Base-by-base conservation (phyloP, 2,329 filamentous ascomycete genomes). In the Diplodia corticola region DNA sequence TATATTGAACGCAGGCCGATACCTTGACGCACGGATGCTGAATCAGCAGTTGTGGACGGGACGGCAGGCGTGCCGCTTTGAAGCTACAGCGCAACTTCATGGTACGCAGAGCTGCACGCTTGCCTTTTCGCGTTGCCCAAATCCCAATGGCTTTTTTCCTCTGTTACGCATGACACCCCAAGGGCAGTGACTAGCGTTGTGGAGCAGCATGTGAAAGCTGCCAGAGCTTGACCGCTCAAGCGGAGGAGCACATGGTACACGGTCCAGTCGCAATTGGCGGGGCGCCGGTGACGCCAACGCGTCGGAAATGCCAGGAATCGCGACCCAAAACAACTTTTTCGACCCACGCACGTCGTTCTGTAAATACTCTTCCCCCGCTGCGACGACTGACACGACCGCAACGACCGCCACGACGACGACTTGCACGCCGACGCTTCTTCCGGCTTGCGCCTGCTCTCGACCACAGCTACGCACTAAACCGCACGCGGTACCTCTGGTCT, bases 221-320 rank as follows among this genome's bases (percentile, higher is more conserved):
- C 17, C 17, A 48, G 63, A 20, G 26, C 54, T 48, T 64, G 37
- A 53, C 33, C 33, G 50, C 24, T 15, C 37, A 46, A 44, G 13
- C 10, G 24, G 37, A 24, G 17, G 54, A 26, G 35, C 54, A 57
- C 54, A 57, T 57, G 53, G 37, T 26, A 44, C 37, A 40, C 55
- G 22, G 40, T 26, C 59, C 46, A 50, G 44, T 51, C 59, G 26
- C 7, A 33, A 50, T 49, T 48, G 59, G 28, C 46, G 49, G 48
- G 40, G 20, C 37, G 48, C 28, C 60, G 60, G 35, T 61, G 57
- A 53, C 60, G 48, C 60, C 59, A 65, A 51, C 63, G 63, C 63
- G 63, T 65, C 53, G 51, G 63, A 59, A 63, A n/a, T 63, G 48
- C 60, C 57, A 61, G 57, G 57, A 60, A 61, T 49, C 57, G 37